Percentiles rank a stretch among this genome's conserved stretches.
phyloP scores from a whole-genome alignment of 345 rosid genomes.

The Eucalyptus decipiens region DNA sequence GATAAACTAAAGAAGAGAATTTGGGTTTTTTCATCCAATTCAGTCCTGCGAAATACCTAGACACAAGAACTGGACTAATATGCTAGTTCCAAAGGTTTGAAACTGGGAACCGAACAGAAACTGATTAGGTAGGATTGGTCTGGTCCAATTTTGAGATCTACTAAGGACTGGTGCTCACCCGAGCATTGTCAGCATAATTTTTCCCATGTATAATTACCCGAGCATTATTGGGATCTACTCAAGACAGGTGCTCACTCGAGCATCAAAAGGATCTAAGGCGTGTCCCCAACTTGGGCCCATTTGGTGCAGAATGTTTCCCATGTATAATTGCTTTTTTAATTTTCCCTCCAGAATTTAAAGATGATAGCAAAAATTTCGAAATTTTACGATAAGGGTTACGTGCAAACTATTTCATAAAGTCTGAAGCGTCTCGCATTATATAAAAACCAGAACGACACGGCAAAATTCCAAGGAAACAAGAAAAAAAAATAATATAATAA shows the following conservation, averaged over 20 bases:
- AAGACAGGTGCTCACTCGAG: fast-evolving
- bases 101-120: fast-evolving
- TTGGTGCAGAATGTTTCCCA: background rate
- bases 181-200: too few relatives aligned
- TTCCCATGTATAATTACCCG: too few relatives aligned
- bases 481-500: too few relatives aligned
- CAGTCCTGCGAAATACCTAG: fast-evolving
- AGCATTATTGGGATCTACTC: background rate
- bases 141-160: background rate
- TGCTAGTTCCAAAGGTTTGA: background rate
- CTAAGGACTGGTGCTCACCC: fast-evolving
- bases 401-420: background rate
- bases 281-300: background rate
- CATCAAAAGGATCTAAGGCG: background rate
- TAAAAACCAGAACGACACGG: background rate
- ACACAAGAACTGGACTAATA: fast-evolving
- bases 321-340: background rate
- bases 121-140: background rate
- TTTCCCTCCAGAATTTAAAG: too few relatives aligned
- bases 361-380: background rate
- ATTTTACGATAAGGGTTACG: background rate
- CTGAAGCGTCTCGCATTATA: background rate
- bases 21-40: background rate
- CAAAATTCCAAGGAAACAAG: background rate
- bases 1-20: background rate